Base-by-base conservation (phyloP, 2,329 filamentous ascomycete species). In the Phyllosticta citrichinensis region DNA sequence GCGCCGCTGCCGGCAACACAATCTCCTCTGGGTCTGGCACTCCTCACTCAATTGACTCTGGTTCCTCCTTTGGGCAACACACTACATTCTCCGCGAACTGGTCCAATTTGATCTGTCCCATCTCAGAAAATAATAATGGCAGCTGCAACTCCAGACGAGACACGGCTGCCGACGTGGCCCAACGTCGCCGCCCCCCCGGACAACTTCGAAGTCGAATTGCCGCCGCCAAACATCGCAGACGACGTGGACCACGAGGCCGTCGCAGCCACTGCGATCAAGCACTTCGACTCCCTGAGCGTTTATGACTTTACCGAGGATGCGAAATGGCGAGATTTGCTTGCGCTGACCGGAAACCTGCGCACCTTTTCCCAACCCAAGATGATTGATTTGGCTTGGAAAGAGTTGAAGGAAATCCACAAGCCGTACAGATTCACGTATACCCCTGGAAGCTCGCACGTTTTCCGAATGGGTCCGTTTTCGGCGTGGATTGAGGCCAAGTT, bases 261-360 rank as follows among this genome's bases (percentile, higher is more conserved):
- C 14, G 64, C 66, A 14, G 17, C 63, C 5, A 17, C 14, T 3
- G 56, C 64, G 8, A 40, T 67, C 10, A 12, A 60, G 19, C 64
- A 58, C 52, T 61, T 68, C 33, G 65, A 65, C 57, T 52, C 60
- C 14, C 56, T 66, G 24, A 11, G 66, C 9, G 25, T 61, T 19
- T 53, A 63, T 17, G 33, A 63, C 35, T 55, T 68, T 4, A 61
- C 62, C 6, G 4, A 61, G 12, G 54, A 61, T 27, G 58, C 40
- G 5, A 61, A 56, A 25, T 86, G 82, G 82, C 75, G 83, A 47
- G 83, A 86, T 66, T 80, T 85, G 59, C 75, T 86, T 3, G 78
- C 74, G 6, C 66, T 85, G 10, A 79, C 80, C 0, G 84, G 82
- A 78, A 77, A 82, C 35, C 75, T 83, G 24, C 80, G 76, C 40